Evolutionary conservation across 2,329 filamentous ascomycete species (phyloP).

Genomic region (Hypoxylon sp.): DNA sequence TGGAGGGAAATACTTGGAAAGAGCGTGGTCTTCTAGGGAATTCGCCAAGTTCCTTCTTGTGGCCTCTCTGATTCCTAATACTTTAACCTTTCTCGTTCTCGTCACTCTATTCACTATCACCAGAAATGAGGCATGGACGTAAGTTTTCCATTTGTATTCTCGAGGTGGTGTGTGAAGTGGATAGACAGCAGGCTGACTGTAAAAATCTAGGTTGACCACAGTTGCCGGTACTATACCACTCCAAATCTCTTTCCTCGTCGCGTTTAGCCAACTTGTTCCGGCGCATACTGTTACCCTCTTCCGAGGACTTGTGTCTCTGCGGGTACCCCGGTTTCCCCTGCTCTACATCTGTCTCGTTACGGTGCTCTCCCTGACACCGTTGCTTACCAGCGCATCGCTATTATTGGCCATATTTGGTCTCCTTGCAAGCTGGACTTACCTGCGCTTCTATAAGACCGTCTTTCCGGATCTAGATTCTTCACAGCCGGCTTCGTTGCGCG

Average conservation of each 20-base stretch:
- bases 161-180: neutral
- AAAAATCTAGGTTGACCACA: slow-evolving; percentile 73
- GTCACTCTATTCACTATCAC: slow-evolving; percentile 79
- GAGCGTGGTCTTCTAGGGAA: slow-evolving; percentile 93
- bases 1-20: slow-evolving; percentile 93
- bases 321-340: slow-evolving; percentile 79
- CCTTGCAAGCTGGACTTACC: slow-evolving; percentile 91
- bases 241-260: slow-evolving; percentile 93
- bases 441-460: slow-evolving; percentile 90
- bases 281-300: slow-evolving; percentile 97
- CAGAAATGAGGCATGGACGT: slow-evolving; percentile 76
- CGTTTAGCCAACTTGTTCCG: slow-evolving; percentile 96
- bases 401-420: slow-evolving; percentile 86
- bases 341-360: slow-evolving; percentile 81
- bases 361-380: slow-evolving; percentile 68
- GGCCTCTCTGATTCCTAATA: slow-evolving; percentile 82
- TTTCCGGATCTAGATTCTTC: slow-evolving; percentile 75
- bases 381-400: slow-evolving; percentile 77
- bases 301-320: slow-evolving; percentile 86
- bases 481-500: slow-evolving; percentile 74
- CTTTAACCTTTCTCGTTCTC: slow-evolving; percentile 78
- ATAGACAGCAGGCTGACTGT: slow-evolving; percentile 29
- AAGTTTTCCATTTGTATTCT: slow-evolving; percentile 53
- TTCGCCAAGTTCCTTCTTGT: slow-evolving; percentile 90
- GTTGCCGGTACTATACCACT: slow-evolving; percentile 90